Evolutionary conservation across 169 alveolate species (phyloP), one percentile per base, ranked within the genome.

Genomic region (Sarcocystis neurona): DNA sequence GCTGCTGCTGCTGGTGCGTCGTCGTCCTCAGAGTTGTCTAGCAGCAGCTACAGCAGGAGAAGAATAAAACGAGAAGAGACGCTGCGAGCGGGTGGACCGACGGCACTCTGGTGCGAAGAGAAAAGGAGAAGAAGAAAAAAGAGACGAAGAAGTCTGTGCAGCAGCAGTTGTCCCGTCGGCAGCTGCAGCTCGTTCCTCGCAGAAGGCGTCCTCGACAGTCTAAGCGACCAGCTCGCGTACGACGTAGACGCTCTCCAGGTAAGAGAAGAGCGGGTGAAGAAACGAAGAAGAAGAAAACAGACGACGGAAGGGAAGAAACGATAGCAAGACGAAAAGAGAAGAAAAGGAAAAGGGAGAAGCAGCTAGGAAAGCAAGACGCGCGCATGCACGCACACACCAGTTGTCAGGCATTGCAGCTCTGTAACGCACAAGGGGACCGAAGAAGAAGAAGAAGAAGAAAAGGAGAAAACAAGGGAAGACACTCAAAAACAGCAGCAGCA

Each of bases 361-460:
- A n/a, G n/a, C n/a, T n/a, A n/a, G n/a, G n/a, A n/a, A n/a, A n/a
- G n/a, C n/a, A n/a, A n/a, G n/a, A n/a, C n/a, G n/a, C n/a, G n/a
- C n/a, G n/a, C n/a, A n/a, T n/a, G n/a, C n/a, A n/a, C n/a, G n/a
- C n/a, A n/a, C n/a, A n/a, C n/a, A n/a, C n/a, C n/a, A n/a, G n/a
- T n/a, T n/a, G n/a, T n/a, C n/a, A n/a, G n/a, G n/a, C n/a, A n/a
- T n/a, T n/a, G n/a, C n/a, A n/a, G n/a, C n/a, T n/a, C n/a, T n/a
- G n/a, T n/a, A n/a, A n/a, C n/a, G n/a, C n/a, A n/a, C n/a, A n/a
- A n/a, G n/a, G n/a, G n/a, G n/a, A n/a, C n/a, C n/a, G n/a, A n/a
- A 39, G 58, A 72, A 39, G 46, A 72, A 41, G 82, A 72, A 72
- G 82, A 72, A 72, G 82, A 56, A 72, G 53, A 72, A 37, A 27